Evolutionary conservation across 129 eudicot species (phyloP).

Genomic region (Dittrichia graveolens): DNA sequence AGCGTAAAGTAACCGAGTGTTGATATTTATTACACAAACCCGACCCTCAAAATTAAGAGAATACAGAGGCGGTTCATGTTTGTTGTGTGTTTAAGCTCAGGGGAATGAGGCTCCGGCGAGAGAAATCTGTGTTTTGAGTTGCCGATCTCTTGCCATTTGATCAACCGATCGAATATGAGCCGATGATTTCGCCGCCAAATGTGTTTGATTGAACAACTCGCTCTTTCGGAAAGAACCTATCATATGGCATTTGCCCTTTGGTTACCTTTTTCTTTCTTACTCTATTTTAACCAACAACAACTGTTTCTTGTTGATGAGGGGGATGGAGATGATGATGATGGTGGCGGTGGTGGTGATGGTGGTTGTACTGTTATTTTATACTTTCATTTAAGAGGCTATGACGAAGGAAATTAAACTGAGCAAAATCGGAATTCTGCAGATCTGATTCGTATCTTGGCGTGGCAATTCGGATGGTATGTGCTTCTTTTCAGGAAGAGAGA

Average conservation of each 20-base stretch:
- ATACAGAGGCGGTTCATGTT: background rate
- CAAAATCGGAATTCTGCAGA: conserved; percentile 4
- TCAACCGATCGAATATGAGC: conserved; percentile 16
- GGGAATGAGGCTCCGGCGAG: conserved; percentile 25
- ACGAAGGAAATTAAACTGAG: conserved; percentile 8
- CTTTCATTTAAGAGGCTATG: conserved; percentile 21
- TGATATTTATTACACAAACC: background rate
- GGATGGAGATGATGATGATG: conserved; percentile 1
- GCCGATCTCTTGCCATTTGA: conserved; percentile 11
- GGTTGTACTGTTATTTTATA: background rate
- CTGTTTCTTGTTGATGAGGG: too few relatives aligned
- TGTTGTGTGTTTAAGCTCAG: conserved; percentile 15
- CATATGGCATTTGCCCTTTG: background rate
- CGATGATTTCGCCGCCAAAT: conserved; percentile 13
- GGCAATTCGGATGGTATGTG: conserved; percentile 35
- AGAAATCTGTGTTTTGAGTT: background rate
- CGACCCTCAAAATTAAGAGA: background rate
- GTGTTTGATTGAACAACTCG: background rate
- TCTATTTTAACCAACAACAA: too few relatives aligned
- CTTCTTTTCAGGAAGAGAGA: background rate
- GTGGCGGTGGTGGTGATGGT: background rate
- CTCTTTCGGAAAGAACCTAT: background rate
- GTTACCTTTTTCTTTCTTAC: too few relatives aligned
- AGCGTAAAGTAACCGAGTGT: background rate
- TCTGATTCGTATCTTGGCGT: conserved; percentile 35